These are phyloP conservation scores for Phytopythium mirpurense DNA, from an alignment of 352 stramenopile species.

Conservation along the genomic window DNA sequence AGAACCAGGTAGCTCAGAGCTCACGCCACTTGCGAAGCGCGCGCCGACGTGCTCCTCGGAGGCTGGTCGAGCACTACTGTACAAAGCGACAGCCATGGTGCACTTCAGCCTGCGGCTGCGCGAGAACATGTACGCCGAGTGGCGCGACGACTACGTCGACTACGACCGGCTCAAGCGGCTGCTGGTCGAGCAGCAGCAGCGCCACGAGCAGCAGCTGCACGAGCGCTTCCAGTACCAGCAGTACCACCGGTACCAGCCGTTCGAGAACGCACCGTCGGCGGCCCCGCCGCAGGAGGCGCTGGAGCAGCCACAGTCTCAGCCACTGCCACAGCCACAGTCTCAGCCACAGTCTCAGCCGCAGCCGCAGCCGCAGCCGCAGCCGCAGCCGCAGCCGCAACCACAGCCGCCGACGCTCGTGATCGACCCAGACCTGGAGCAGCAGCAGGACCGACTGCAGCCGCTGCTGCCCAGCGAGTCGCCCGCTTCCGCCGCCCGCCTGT, in stretches of 20 bases:
- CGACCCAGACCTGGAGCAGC: constrained; percentile 8
- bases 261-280: constrained; percentile 11
- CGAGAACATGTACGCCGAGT: constrained; percentile 86
- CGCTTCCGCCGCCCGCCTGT: neutral
- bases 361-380: neutral
- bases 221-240: constrained; percentile 6
- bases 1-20: too few relatives aligned
- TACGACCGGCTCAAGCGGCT: constrained; percentile 86
- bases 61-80: too few relatives aligned
- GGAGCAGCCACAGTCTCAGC: constrained; percentile 9
- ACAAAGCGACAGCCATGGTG: constrained; percentile 47
- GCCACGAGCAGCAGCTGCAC: constrained; percentile 26
- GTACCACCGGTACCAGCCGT: constrained; percentile 5
- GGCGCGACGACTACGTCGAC: constrained; percentile 86
- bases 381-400: constrained; percentile 20
- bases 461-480: constrained; percentile 14
- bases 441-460: constrained; percentile 22
- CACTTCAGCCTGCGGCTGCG: constrained; percentile 70
- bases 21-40: too few relatives aligned
- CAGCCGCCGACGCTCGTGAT: constrained; percentile 1
- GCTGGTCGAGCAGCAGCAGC: constrained; percentile 57
- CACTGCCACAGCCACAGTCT: constrained; percentile 4
- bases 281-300: constrained; percentile 11
- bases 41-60: too few relatives aligned
- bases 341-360: constrained; percentile 17